These are phyloP conservation scores for Ascomycota sp. DNA, from an alignment of 2,329 filamentous ascomycete species.

Conservation along the genomic window DNA sequence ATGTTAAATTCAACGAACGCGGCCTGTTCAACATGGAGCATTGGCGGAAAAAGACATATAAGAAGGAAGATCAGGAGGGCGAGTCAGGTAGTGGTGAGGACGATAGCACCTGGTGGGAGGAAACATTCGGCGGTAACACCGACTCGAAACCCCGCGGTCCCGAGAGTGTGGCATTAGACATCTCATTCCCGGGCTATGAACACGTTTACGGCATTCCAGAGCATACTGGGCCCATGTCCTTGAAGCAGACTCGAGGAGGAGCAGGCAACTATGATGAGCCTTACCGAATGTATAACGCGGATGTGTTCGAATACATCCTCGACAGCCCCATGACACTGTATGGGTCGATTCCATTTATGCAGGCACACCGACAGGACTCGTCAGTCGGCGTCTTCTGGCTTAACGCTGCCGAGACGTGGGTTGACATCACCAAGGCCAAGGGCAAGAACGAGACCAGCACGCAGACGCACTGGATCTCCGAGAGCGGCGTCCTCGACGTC, in stretches of 20 bases:
- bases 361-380: slow-evolving; percentile 82
- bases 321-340: slow-evolving; percentile 98
- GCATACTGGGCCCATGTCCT: slow-evolving; percentile 69
- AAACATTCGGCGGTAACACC: slow-evolving; percentile 85
- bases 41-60: slow-evolving; percentile 74
- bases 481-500: slow-evolving; percentile 71
- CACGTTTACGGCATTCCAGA: slow-evolving; percentile 91
- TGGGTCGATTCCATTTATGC: slow-evolving; percentile 94
- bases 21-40: slow-evolving; percentile 87
- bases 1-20: slow-evolving; percentile 78
- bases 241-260: slow-evolving; percentile 79
- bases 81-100: slow-evolving; percentile 36
- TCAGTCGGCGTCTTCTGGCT: slow-evolving; percentile 96
- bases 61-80: slow-evolving; percentile 22
- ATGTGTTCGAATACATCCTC: slow-evolving; percentile 94
- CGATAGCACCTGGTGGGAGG: slow-evolving; percentile 95
- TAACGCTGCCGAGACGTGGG: slow-evolving; percentile 91
- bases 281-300: slow-evolving; percentile 86
- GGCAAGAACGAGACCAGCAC: slow-evolving; percentile 52
- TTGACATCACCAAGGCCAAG: slow-evolving; percentile 75
- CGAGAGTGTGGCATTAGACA: slow-evolving; percentile 78
- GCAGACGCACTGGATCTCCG: slow-evolving; percentile 91
- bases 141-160: slow-evolving; percentile 90
- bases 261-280: slow-evolving; percentile 72
- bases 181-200: slow-evolving; percentile 77